Conservation (phyloP, 768 basidiomycete species). For the Pleurotus tuoliensis region DNA sequence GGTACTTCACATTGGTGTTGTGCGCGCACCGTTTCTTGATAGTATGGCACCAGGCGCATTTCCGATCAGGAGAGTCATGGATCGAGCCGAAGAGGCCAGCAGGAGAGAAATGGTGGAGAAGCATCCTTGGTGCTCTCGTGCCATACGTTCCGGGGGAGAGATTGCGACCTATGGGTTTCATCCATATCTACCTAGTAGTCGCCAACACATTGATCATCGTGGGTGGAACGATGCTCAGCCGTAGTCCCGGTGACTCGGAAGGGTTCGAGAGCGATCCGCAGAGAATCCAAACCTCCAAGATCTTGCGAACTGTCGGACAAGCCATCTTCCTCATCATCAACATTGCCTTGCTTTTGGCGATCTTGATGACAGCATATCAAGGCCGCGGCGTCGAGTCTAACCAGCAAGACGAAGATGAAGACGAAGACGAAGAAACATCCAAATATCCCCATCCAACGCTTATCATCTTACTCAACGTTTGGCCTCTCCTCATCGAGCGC, state of each 20-base stretch:
- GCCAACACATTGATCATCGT: conserved; percentile 29
- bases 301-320: conserved; percentile 26
- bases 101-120: conserved; percentile 12
- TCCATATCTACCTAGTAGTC: conserved; percentile 26
- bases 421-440: conserved; percentile 1
- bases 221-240: conserved; percentile 28
- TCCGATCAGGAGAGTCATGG: conserved; percentile 26
- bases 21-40: conserved; percentile 32
- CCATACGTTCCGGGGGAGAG: conserved; percentile 14
- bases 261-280: conserved; percentile 5
- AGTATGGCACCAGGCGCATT: conserved; percentile 32
- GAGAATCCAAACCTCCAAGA: conserved; percentile 9
- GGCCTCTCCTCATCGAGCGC: conserved; percentile 29
- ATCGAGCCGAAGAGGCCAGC: conserved; percentile 25
- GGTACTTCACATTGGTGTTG: conserved; percentile 29
- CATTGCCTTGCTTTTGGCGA: conserved; percentile 18
- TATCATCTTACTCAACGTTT: conserved; percentile 21
- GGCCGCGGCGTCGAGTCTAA: conserved; percentile 14
- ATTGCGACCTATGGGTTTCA: conserved; percentile 24
- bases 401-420: background rate
- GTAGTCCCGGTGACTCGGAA: conserved; percentile 12
- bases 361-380: conserved; percentile 22
- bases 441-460: conserved; percentile 24
- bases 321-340: conserved; percentile 29
- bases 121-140: conserved; percentile 21